These are phyloP conservation scores for Cyclotella choctawhatcheeana DNA, from an alignment of 108 stramenopile species.

Conservation along the genomic window DNA sequence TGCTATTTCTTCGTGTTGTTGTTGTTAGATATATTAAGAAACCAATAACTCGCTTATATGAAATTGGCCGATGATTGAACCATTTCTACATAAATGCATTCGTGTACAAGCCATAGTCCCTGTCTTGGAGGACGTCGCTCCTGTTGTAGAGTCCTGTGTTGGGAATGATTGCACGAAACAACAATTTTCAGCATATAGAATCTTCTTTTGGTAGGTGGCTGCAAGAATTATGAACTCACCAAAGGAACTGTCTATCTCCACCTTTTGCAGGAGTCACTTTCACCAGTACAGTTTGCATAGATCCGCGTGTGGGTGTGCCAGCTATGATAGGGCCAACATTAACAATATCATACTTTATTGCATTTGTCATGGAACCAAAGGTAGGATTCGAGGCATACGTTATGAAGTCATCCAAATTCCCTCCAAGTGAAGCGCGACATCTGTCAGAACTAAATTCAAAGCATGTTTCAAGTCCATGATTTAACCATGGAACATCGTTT, in stretches of 20 bases:
- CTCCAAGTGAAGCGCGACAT: conserved; percentile 75
- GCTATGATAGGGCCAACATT: conserved; percentile 65
- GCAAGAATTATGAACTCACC: conserved; percentile 26
- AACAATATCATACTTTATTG: conserved; percentile 50
- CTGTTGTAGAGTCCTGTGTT: conserved; percentile 69
- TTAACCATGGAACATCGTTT: conserved; percentile 47
- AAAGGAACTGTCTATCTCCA: conserved; percentile 29
- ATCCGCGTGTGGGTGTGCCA: conserved; percentile 66
- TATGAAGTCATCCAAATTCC: conserved; percentile 67
- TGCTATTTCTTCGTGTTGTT: too few relatives aligned
- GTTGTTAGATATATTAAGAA: too few relatives aligned
- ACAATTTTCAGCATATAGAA: too few relatives aligned
- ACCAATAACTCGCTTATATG: conserved; percentile 4
- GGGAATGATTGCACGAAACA: too few relatives aligned
- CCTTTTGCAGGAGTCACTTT: conserved; percentile 45
- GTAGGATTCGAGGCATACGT: conserved; percentile 76
- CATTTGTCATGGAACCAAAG: conserved; percentile 71
- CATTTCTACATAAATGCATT: conserved; percentile 71
- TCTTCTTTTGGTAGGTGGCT: too few relatives aligned
- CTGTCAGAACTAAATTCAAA: conserved; percentile 75
- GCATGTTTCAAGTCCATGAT: conserved; percentile 69
- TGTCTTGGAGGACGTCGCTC: conserved; percentile 83
- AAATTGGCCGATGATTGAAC: conserved; percentile 54
- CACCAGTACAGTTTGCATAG: conserved; percentile 76
- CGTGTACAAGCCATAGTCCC: conserved; percentile 78